Conservation (phyloP, 2,329 filamentous ascomycete genomes). For the Teratosphaeria nubilosa region DNA sequence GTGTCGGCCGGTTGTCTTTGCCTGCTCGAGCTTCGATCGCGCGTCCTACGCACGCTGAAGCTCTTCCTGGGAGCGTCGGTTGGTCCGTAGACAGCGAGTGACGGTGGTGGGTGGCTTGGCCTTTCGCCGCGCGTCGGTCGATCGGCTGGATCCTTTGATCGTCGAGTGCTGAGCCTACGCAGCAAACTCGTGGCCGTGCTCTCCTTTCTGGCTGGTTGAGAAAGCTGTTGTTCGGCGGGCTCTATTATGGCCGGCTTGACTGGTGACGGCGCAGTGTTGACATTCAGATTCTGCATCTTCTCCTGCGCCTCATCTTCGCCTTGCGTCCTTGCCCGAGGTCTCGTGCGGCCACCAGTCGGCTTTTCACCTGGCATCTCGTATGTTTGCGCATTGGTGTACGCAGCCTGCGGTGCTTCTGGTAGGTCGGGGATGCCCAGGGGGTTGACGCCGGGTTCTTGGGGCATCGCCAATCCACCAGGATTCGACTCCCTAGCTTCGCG, state of each 20-base stretch:
- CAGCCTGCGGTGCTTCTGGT: constrained; percentile 62
- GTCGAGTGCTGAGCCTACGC: constrained; percentile 81
- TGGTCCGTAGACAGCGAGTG: constrained; percentile 71
- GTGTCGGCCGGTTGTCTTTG: constrained; percentile 42
- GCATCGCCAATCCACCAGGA: constrained; percentile 49
- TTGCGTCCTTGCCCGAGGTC: constrained; percentile 82
- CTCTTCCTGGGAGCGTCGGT: constrained; percentile 70
- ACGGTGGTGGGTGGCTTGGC: constrained; percentile 58
- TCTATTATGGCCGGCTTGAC: constrained; percentile 34
- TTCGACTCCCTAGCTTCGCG: constrained; percentile 56
- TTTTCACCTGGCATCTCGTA: constrained; percentile 88
- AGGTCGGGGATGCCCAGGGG: constrained; percentile 59
- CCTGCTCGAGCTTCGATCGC: constrained; percentile 47
- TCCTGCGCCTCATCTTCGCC: constrained; percentile 86
- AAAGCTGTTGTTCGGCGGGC: constrained; percentile 27
- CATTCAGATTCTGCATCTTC: constrained; percentile 55
- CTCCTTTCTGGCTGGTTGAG: constrained; percentile 63
- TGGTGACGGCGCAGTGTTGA: constrained; percentile 43
- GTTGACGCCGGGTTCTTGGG: constrained; percentile 46
- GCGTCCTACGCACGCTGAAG: constrained; percentile 66
- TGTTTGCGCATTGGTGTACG: constrained; percentile 73
- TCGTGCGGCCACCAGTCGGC: constrained; percentile 69
- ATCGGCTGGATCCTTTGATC: constrained; percentile 53
- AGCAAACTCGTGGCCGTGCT: constrained; percentile 76
- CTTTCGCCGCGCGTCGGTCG: constrained; percentile 40